phyloP scores from a whole-genome alignment of 1,284 basidiomycete genomes.

The Ganoderma leucocontextum region DNA sequence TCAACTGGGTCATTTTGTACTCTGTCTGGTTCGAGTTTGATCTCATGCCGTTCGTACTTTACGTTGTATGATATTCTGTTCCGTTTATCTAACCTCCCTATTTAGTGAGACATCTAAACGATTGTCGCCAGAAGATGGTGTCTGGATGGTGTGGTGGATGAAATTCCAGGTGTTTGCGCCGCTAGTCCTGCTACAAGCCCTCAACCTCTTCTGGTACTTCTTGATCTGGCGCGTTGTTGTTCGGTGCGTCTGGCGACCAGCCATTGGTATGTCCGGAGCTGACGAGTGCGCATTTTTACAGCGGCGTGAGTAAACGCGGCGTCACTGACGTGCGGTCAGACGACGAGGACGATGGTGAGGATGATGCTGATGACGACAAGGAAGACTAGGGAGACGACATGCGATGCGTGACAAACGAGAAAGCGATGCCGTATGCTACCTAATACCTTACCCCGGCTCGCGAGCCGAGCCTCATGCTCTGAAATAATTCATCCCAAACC shows the following conservation, averaged over 20 bases:
- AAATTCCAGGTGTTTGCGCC: slow-evolving; percentile 83
- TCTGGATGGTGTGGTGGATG: slow-evolving; percentile 84
- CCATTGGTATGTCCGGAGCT: background rate
- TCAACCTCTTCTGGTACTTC: slow-evolving; percentile 94
- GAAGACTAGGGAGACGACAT: slow-evolving; percentile 42
- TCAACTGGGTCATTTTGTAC: slow-evolving; percentile 89
- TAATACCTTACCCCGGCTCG: background rate
- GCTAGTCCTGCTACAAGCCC: slow-evolving; percentile 76
- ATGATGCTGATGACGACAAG: slow-evolving; percentile 44
- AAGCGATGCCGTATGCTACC: background rate
- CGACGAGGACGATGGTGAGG: slow-evolving; percentile 67
- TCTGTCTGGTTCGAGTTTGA: slow-evolving; percentile 89
- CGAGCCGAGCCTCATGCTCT: slow-evolving; percentile 6
- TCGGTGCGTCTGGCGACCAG: slow-evolving; percentile 41
- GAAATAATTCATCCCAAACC: background rate
- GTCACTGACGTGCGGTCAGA: slow-evolving; percentile 67
- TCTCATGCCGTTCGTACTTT: slow-evolving; percentile 74
- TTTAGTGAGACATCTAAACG: slow-evolving; percentile 62
- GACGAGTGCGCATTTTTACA: slow-evolving; percentile 10
- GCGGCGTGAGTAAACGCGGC: slow-evolving; percentile 39
- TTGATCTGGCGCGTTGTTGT: slow-evolving; percentile 77
- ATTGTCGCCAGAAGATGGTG: slow-evolving; percentile 72
- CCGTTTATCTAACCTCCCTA: background rate
- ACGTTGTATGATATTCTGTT: background rate
- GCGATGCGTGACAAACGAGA: background rate